phyloP scores from a whole-genome alignment of 2,329 filamentous ascomycete genomes.

The Paracoccidioides brasiliensis region DNA sequence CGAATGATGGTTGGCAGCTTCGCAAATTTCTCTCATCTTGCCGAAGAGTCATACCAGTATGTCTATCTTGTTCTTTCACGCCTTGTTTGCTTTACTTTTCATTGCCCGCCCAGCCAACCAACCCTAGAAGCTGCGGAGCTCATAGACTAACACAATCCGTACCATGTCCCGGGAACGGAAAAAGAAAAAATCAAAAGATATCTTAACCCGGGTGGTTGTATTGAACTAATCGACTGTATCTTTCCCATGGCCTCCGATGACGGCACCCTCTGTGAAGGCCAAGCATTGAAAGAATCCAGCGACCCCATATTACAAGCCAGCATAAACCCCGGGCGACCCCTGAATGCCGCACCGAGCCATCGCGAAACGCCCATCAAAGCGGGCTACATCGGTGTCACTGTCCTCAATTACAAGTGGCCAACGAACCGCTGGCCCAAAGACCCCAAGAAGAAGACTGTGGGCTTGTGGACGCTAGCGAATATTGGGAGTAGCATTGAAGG shows the following conservation, averaged over 20 bases:
- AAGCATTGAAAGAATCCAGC: constrained; percentile 16
- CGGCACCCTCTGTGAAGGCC: constrained; percentile 13
- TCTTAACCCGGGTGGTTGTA: constrained; percentile 29
- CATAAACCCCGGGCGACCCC: constrained; percentile 9
- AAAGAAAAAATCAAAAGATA: constrained; percentile 13
- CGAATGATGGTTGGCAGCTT: constrained; percentile 31
- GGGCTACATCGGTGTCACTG: not conserved
- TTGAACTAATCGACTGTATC: constrained; percentile 31
- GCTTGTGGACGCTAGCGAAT: constrained; percentile 10
- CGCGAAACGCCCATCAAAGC: not conserved
- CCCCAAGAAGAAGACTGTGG: constrained; percentile 9
- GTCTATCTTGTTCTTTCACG: not conserved
- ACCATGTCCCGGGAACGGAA: not conserved
- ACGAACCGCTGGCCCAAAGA: constrained; percentile 12
- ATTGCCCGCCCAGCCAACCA: not conserved
- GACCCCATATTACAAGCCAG: constrained; percentile 10
- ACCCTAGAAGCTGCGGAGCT: not conserved
- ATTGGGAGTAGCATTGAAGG: constrained; percentile 13
- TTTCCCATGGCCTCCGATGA: constrained; percentile 18
- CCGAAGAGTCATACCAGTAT: constrained; percentile 23
- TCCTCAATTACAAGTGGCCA: constrained; percentile 11
- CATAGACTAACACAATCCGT: not conserved
- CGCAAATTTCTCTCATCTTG: constrained; percentile 28
- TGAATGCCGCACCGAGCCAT: constrained; percentile 9
- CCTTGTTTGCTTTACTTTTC: not conserved